Evolutionary conservation across 176 grass and related monocot genomes (phyloP), one percentile per base, ranked within the genome.

Genomic region (Bonia amplexicaulis): DNA sequence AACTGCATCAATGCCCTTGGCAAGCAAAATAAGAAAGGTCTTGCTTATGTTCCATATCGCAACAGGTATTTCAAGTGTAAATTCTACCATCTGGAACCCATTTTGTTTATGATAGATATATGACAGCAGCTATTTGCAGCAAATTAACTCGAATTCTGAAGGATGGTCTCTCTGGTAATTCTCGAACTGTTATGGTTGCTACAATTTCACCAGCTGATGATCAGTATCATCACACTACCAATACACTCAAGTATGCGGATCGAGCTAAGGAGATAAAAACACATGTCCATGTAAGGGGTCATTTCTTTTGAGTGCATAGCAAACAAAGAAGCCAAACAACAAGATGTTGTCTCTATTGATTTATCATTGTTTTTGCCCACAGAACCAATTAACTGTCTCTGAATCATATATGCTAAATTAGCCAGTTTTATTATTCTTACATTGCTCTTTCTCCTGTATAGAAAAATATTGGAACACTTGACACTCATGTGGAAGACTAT

Each of bases 181-280:
- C 93, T 66, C 93, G 83, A 88, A 99, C 96, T 76, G 88, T 99
- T 71, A 99, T 99, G 96, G 94, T 99, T 79, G 96, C 96, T 64
- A 99, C 96, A 71, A 90, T 99, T 84, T 99, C 93, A 66, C 96
- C 96, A 76, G 93, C 96, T 81, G 93, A 99, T 67, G 83, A 96
- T 84, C 96, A 99, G 72, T 99, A 99, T 83, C 91, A 96, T 68
- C 93, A 99, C 90, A 99, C 96, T 42, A 86, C 93, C 23, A 99
- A 99, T 89, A 99, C 96, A 31, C 90, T 99, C 69, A 96, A 99
- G 84, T 99, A 99, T 79, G 96, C 96, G 6, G 96, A 99, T 74
- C 93, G 96, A 79, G 96, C 96, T 73, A 99, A 99, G 82, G 96
- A 99, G 81, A 99, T 99, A 74, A 99, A 99, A 92, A 99, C 93